Conservation (phyloP, 2,329 filamentous ascomycete genomes). For the Xylogone sp. region DNA sequence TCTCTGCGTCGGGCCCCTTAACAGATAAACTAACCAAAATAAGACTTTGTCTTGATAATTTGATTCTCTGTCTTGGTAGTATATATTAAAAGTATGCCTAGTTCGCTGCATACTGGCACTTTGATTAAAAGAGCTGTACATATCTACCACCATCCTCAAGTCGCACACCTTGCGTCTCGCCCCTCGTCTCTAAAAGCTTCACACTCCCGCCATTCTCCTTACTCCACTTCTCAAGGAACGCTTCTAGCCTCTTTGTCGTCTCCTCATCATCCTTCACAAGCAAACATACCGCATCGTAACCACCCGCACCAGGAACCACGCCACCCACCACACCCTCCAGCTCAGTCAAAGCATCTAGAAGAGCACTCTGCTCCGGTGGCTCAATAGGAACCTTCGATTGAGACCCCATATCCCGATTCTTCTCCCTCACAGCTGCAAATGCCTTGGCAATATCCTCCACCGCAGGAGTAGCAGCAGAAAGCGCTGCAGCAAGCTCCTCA, state of each 20-base stretch:
- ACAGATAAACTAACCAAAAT: too few relatives aligned
- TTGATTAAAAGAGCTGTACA: conserved; percentile 1
- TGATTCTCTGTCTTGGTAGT: too few relatives aligned
- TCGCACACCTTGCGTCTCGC: conserved; percentile 66
- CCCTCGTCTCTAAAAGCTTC: conserved; percentile 63
- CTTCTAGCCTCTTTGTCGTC: conserved; percentile 56
- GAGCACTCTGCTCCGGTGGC: conserved; percentile 75
- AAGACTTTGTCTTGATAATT: too few relatives aligned
- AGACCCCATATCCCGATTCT: conserved; percentile 74
- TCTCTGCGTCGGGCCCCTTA: too few relatives aligned
- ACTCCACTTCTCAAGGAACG: conserved; percentile 64
- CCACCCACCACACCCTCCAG: conserved; percentile 83
- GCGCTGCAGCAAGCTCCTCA: conserved; percentile 61
- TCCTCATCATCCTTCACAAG: conserved; percentile 70
- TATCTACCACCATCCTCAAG: conserved; percentile 35
- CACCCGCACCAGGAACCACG: conserved; percentile 90
- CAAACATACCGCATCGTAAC: conserved; percentile 84
- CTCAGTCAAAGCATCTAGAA: conserved; percentile 70
- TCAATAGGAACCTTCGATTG: conserved; percentile 82
- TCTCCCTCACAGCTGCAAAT: conserved; percentile 49
- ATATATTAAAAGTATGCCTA: too few relatives aligned
- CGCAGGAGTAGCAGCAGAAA: conserved; percentile 47
- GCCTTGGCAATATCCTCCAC: conserved; percentile 40
- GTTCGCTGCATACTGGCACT: too few relatives aligned
- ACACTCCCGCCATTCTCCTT: conserved; percentile 57